phyloP scores from a whole-genome alignment of 352 stramenopile genomes.

The Pythium brassicae region DNA sequence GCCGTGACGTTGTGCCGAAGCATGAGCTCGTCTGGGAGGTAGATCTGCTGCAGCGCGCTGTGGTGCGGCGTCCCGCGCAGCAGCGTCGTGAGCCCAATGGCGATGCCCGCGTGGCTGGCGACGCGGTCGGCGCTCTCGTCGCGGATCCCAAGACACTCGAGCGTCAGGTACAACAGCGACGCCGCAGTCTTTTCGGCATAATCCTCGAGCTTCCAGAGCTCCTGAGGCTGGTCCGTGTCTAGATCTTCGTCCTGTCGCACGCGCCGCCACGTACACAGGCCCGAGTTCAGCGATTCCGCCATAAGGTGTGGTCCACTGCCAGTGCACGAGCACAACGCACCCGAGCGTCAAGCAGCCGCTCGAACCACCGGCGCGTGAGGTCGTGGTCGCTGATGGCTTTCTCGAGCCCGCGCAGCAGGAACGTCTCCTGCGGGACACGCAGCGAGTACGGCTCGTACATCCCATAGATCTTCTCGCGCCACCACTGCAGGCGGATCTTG shows the following conservation, averaged over 20 bases:
- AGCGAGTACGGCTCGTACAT: constrained; percentile 36
- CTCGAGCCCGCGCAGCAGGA: constrained; percentile 65
- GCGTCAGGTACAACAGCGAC: constrained; percentile 87
- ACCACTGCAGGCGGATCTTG: constrained; percentile 92
- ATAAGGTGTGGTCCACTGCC: too few species aligned
- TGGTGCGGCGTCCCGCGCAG: constrained; percentile 77
- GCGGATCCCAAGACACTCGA: constrained; percentile 81
- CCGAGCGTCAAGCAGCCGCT: constrained; percentile 86
- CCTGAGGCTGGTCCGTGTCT: constrained; percentile 67
- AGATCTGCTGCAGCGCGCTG: constrained; percentile 56
- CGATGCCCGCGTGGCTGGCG: constrained; percentile 80
- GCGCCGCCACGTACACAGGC: too few species aligned
- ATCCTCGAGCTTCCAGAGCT: constrained; percentile 69
- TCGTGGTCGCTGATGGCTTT: constrained; percentile 61
- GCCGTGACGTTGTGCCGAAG: constrained; percentile 51
- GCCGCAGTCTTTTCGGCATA: constrained; percentile 88
- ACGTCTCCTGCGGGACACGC: constrained; percentile 34
- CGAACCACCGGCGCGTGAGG: constrained; percentile 89
- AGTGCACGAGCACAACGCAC: constrained; percentile 14
- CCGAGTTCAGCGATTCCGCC: background rate
- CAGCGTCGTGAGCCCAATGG: constrained; percentile 82
- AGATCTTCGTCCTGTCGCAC: constrained; percentile 67
- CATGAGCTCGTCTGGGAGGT: constrained; percentile 82
- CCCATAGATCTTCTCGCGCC: constrained; percentile 79
- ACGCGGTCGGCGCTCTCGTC: constrained; percentile 72